Evolutionary conservation across 83 land plant species (phyloP), one percentile per base, ranked within the genome.

Genomic region (Picea mariana): DNA sequence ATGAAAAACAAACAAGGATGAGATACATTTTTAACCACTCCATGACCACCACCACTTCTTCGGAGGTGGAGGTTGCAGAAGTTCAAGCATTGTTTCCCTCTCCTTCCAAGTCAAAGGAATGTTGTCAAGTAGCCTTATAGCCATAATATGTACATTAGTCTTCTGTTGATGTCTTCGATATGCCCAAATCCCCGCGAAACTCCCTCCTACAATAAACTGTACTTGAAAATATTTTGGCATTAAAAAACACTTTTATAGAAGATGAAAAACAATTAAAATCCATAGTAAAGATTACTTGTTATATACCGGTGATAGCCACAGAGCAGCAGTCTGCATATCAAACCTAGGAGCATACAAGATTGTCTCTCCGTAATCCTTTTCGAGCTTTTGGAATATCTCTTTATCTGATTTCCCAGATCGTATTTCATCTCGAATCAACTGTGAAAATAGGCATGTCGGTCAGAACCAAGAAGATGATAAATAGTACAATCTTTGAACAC

Each of bases 341-440:
- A 95, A 95, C n/a, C 83, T 79, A 61, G 97, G 97, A 75, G 90
- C 82, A 88, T 95, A 95, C 17, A 95, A 91, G 20, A 95, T 89
- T 1, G 94, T 82, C 82, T 95, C 97, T 62, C 97, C 97, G 86
- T 80, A 95, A 31, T 95, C 97, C 9, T 87, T 89, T 75, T 90
- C 91, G 60, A 95, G 91, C 84, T 87, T 91, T 40, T 87, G 84
- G 58, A 73, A 95, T 7, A 95, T 87, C 31, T 95, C 95, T 81
- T 95, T 89, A 79, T 95, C 97, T 26, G 83, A 61, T 65, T 93
- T 93, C 31, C 97, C 97, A 23, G 86, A 52, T 21, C 80, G 84
- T 67, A 95, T 85, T 64, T 95, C 94, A 84, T 95, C 96, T 52
- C 97, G 92, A 67, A 95, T 95, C 59, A 95, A 75, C 95, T 95